Base-by-base conservation (phyloP, 176 grass and related monocot genomes). In the Cenchrus americanus region DNA sequence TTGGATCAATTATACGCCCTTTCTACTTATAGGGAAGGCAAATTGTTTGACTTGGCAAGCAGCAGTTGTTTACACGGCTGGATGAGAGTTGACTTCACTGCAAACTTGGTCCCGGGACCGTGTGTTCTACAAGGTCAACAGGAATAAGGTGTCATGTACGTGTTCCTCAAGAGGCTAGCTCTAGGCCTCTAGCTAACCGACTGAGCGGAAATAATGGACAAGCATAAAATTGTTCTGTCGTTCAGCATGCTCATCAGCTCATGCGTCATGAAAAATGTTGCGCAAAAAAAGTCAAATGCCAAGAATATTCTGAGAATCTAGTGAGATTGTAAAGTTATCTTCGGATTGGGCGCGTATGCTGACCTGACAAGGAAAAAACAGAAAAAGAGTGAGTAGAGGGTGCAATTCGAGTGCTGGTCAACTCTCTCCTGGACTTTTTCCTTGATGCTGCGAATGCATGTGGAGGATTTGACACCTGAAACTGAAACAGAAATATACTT, bases 31-130 rank as follows among this genome's bases (percentile, higher is more conserved):
- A 22, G 64, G 49, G 30, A 65, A 62, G 22, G 66, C 19, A 17
- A 75, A 5, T 27, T 77, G 51, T 66, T 86, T 86, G 79, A 90
- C 78, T 82, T 44, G 47, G 37, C 70, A 71, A 78, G 66, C 47
- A 86, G 27, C 11, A 49, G 17, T 86, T 86, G 83, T 82, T 90
- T 78, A 86, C 42, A 6, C n/a, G 43, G 24, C 73, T 73, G 18
- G 40, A 86, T 82, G 69, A 82, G 65, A 82, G 73, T 59, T 73
- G 83, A 59, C 78, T 78, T 78, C 30, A 32, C 26, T 27, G 10
- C n/a, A 69, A 61, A 40, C 18, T 59, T 61, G 71, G 65, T 37
- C 53, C 51, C 21, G 37, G 15, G 11, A 19, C 19, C n/a, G 64
- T 43, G 64, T 43, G 67, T 46, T 86, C 22, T 66, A 58, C 65